These are phyloP conservation scores for Ogataea zsoltii DNA, from an alignment of 805 yeast species.

Conservation along the genomic window DNA sequence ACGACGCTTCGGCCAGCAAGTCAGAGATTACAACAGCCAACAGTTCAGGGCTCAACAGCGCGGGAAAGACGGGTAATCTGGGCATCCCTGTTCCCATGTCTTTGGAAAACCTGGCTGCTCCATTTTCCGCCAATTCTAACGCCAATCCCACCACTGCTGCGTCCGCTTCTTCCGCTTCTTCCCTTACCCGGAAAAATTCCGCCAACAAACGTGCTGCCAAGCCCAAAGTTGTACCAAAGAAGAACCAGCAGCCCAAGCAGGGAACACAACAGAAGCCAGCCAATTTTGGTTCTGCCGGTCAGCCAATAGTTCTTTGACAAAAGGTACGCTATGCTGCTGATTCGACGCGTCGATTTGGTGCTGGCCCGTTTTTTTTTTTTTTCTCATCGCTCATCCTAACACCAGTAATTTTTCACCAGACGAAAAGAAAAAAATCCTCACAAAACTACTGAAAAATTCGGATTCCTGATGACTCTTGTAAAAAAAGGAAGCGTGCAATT, in stretches of 20 bases:
- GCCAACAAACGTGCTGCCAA: conserved; percentile 4
- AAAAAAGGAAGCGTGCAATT: no score
- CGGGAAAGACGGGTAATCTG: background rate
- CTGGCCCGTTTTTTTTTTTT: background rate
- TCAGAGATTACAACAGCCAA: conserved; percentile 1
- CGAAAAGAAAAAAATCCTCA: background rate
- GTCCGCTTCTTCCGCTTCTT: background rate
- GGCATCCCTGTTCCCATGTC: background rate
- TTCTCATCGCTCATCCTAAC: background rate
- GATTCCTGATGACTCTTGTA: background rate
- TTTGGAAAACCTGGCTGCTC: background rate
- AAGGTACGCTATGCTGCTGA: no score
- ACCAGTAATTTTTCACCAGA: background rate
- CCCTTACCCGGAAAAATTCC: conserved; percentile 2
- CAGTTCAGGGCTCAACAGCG: background rate
- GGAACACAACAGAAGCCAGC: conserved; percentile 2
- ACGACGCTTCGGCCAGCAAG: conserved; percentile 13
- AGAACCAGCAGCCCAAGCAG: conserved; percentile 2
- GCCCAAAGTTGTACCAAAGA: conserved; percentile 1
- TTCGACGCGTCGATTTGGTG: background rate
- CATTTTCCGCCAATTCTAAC: background rate
- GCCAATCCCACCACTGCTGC: background rate
- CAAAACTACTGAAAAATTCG: background rate
- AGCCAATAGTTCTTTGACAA: conserved; percentile 10
- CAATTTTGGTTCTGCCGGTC: conserved; percentile 9